Percentiles rank a stretch among this genome's conserved stretches.
phyloP scores from a whole-genome alignment of 2,329 filamentous ascomycete genomes.

The Cordyceps cicadae region DNA sequence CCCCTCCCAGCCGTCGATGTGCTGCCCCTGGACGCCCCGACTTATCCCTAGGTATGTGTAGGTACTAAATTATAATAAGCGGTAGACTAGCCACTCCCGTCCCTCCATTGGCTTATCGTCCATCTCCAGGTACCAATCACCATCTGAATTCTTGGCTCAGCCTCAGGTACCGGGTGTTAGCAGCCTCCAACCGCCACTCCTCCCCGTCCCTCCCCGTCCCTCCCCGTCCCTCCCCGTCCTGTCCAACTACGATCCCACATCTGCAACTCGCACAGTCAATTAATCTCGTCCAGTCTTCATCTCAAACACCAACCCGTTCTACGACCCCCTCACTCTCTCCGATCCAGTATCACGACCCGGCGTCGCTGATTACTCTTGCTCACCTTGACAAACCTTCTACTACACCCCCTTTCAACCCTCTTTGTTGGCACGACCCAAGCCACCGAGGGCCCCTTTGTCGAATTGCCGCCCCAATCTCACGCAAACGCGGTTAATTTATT shows the following conservation, averaged over 20 bases:
- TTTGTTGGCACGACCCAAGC: background rate
- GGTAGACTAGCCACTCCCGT: background rate
- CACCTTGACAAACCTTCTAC: background rate
- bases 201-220: too few species aligned
- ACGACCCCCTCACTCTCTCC: background rate
- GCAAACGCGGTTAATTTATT: background rate
- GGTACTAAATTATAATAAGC: too few species aligned
- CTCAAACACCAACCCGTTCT: background rate
- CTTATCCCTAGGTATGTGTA: too few species aligned
- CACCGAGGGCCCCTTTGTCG: background rate
- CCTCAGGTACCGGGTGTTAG: background rate
- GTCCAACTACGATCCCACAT: background rate
- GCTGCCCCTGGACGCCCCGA: background rate
- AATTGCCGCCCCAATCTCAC: background rate
- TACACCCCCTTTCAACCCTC: background rate
- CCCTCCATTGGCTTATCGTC: background rate
- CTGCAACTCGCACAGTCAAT: background rate
- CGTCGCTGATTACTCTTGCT: background rate
- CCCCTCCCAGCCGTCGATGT: background rate
- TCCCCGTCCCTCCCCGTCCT: background rate
- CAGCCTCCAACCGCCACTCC: background rate
- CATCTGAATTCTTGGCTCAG: background rate
- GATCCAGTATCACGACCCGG: slow-evolving; percentile 6
- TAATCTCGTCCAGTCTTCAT: background rate
- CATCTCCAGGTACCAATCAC: background rate